Percentiles rank a stretch among this genome's conserved stretches.
Conservation (phyloP, 164 flowering plant species). For the Liquidambar formosana region DNA sequence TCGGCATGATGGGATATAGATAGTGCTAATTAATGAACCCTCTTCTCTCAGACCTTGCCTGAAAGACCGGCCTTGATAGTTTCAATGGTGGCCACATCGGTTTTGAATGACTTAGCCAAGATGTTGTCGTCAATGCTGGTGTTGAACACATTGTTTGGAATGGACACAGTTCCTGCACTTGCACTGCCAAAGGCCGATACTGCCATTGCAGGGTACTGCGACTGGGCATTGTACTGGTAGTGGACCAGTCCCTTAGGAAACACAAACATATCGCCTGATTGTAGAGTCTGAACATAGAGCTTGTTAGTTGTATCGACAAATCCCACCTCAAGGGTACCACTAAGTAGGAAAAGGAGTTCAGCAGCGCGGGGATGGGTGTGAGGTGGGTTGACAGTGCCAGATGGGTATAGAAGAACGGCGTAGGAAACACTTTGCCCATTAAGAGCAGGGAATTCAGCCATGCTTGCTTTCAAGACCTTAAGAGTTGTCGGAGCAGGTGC, state of each 20-base stretch:
- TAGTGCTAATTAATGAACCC: too few relatives aligned
- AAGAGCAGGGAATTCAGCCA: neutral
- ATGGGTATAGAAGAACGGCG: neutral
- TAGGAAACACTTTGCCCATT: neutral
- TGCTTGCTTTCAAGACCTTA: neutral
- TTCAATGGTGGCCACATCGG: neutral
- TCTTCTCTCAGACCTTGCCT: too few relatives aligned
- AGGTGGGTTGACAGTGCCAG: constrained; percentile 1
- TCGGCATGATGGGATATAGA: too few relatives aligned
- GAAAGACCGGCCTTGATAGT: neutral
- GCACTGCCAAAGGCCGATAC: constrained; percentile 1
- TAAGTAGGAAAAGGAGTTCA: neutral
- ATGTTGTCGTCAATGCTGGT: neutral
- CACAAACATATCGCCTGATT: neutral
- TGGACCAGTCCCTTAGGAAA: constrained; percentile 5
- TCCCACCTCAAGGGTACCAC: constrained; percentile 1
- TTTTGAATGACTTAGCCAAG: constrained; percentile 2
- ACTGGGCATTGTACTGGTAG: constrained; percentile 2
- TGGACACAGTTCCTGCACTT: constrained; percentile 4
- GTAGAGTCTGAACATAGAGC: constrained; percentile 1
- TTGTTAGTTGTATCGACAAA: neutral
- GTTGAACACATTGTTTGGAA: neutral
- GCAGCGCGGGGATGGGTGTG: constrained; percentile 8
- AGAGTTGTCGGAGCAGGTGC: neutral
- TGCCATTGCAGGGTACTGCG: neutral